phyloP scores from a whole-genome alignment of 441 rosid genomes.

The Pelargonium myrrhifolium region DNA sequence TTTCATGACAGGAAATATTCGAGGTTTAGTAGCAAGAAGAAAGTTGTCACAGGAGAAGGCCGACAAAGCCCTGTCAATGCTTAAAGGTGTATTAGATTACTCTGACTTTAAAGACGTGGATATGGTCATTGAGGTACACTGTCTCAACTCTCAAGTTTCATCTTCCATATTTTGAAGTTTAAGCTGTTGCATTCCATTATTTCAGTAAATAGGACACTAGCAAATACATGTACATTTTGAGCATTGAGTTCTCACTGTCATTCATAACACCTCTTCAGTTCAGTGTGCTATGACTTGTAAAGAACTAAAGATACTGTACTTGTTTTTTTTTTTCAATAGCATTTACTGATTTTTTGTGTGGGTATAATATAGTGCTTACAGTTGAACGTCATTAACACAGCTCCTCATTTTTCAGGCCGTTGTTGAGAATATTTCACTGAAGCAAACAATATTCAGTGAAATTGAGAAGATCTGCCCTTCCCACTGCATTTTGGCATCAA shows the following conservation, averaged over 20 bases:
- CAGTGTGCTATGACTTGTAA: background rate
- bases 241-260: background rate
- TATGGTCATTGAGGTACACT: constrained; percentile 84
- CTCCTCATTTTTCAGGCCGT: constrained; percentile 65
- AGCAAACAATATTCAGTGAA: constrained; percentile 80
- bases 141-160: constrained; percentile 11
- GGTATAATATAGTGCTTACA: background rate
- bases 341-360: too few relatives aligned
- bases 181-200: background rate
- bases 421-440: constrained; percentile 67
- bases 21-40: constrained; percentile 61
- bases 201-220: background rate
- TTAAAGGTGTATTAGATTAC: constrained; percentile 78
- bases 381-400: constrained; percentile 9
- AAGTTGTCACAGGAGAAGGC: constrained; percentile 64
- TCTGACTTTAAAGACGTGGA: constrained; percentile 80
- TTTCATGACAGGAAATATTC: constrained; percentile 56
- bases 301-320: background rate
- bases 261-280: background rate
- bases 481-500: constrained; percentile 83
- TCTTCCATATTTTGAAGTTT: constrained; percentile 4
- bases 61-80: constrained; percentile 63
- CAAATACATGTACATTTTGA: background rate
- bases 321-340: background rate
- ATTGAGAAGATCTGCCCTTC: constrained; percentile 72